These are phyloP conservation scores for Fusarium sulawesiense DNA, from an alignment of 2,329 filamentous ascomycete species.

Conservation along the genomic window DNA sequence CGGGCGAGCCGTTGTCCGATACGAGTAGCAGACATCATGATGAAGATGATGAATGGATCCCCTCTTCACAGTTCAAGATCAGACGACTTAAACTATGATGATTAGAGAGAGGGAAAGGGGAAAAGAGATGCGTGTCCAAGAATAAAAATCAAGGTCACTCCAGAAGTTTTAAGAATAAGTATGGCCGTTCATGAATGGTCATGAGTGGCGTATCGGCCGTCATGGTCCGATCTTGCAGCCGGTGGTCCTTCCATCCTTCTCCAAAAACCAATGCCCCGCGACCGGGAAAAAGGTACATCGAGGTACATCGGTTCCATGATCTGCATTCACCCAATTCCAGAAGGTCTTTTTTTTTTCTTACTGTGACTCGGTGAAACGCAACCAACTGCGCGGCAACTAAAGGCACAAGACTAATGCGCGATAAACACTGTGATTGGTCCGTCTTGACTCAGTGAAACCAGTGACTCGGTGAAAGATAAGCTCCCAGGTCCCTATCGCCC, in stretches of 20 bases:
- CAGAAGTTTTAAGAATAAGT: constrained; percentile 36
- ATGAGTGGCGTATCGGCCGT: constrained; percentile 38
- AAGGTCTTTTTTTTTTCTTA: not conserved
- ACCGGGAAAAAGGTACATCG: constrained; percentile 31
- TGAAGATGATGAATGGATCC: constrained; percentile 11
- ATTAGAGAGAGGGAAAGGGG: not conserved
- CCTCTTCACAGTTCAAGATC: constrained; percentile 14
- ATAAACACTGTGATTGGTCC: constrained; percentile 17
- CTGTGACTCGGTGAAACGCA: constrained; percentile 23
- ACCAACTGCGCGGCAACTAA: constrained; percentile 22
- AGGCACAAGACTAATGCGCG: constrained; percentile 12
- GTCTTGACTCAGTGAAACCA: constrained; percentile 38
- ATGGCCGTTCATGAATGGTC: constrained; percentile 2
- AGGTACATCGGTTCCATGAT: constrained; percentile 17
- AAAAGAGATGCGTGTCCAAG: not conserved
- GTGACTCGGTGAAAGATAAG: constrained; percentile 38
- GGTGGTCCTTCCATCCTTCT: not conserved
- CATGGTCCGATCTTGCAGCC: constrained; percentile 39
- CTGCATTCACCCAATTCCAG: constrained; percentile 1
- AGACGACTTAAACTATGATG: constrained; percentile 5
- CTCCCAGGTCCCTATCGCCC: constrained; percentile 2
- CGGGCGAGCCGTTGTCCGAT: constrained; percentile 45
- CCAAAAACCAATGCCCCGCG: constrained; percentile 2
- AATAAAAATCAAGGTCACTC: constrained; percentile 3
- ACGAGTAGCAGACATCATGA: constrained; percentile 45